Evolutionary conservation across 1,139 yeast genomes (phyloP).

Genomic region (Geotrichum phurueaensis): DNA sequence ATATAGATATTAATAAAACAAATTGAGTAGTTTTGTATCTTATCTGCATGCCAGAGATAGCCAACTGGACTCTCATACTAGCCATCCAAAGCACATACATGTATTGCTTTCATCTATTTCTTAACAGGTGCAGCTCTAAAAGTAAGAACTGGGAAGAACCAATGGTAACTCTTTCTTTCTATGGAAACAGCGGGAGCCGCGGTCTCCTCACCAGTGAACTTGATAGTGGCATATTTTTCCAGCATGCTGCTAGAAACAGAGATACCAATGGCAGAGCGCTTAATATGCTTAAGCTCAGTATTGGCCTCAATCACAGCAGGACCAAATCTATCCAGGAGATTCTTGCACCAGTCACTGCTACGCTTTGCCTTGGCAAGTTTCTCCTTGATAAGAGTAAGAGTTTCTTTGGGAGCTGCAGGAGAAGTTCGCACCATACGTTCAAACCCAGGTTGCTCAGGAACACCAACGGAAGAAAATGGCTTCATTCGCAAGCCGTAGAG

Average conservation of each 20-base stretch:
- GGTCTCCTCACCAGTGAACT: neutral
- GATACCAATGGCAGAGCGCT: conserved; percentile 33
- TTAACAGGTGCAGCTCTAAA: neutral
- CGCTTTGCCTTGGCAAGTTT: conserved; percentile 3
- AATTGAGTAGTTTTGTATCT: too few species aligned
- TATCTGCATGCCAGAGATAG: too few species aligned
- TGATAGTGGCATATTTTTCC: conserved; percentile 2
- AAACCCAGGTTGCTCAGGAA: conserved; percentile 44
- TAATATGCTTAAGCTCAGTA: conserved; percentile 29
- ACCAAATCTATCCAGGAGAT: conserved; percentile 23
- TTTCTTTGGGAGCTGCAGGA: neutral
- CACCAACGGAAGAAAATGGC: conserved; percentile 77
- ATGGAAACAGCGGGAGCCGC: conserved; percentile 12
- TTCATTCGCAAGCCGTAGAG: conserved; percentile 70
- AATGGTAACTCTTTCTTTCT: conserved; percentile 28
- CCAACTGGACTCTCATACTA: too few species aligned
- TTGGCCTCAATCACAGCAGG: conserved; percentile 22
- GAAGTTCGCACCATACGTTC: neutral
- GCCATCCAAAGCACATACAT: too few species aligned
- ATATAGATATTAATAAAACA: too few species aligned
- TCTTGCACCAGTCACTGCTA: conserved; percentile 18
- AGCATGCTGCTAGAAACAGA: conserved; percentile 24
- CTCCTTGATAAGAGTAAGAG: neutral
- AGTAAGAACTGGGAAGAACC: conserved; percentile 34
- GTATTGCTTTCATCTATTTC: neutral